phyloP scores from a whole-genome alignment of 1,284 basidiomycete genomes.

The Ganoderma leucocontextum region DNA sequence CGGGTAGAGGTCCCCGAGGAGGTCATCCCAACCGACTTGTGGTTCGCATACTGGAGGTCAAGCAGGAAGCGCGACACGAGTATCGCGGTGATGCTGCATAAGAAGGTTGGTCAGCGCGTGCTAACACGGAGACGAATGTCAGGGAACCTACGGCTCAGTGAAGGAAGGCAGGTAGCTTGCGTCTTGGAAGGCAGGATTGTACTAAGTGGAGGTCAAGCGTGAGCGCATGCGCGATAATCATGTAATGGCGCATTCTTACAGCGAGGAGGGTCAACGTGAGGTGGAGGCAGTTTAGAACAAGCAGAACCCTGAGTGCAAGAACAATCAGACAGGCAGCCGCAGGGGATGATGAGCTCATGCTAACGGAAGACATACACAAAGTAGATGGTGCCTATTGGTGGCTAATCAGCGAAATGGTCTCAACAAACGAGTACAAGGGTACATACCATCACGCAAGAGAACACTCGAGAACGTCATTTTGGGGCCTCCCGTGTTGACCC shows the following conservation, averaged over 20 bases:
- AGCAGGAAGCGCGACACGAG: conserved; percentile 4
- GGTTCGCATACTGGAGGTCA: background rate
- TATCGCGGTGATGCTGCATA: background rate
- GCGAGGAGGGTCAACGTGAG: background rate
- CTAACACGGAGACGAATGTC: background rate
- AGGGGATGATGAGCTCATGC: background rate
- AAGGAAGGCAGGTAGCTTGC: conserved; percentile 3
- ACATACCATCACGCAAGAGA: background rate
- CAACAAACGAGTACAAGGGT: background rate
- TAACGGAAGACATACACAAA: background rate
- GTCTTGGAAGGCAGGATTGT: background rate
- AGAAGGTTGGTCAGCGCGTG: background rate
- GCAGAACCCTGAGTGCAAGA: background rate
- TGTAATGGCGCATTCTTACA: background rate
- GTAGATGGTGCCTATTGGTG: background rate
- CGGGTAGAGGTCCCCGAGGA: background rate
- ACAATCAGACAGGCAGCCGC: background rate
- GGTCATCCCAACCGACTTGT: background rate
- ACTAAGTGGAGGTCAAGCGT: background rate
- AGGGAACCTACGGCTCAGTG: background rate
- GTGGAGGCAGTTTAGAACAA: background rate
- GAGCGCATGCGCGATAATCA: background rate
- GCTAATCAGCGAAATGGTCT: background rate
- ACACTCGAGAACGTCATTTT: conserved; percentile 1
- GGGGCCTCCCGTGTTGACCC: background rate